Evolutionary conservation across 192 early-diverging fungal species (phyloP).

Genomic region (Dissophora ornata): DNA sequence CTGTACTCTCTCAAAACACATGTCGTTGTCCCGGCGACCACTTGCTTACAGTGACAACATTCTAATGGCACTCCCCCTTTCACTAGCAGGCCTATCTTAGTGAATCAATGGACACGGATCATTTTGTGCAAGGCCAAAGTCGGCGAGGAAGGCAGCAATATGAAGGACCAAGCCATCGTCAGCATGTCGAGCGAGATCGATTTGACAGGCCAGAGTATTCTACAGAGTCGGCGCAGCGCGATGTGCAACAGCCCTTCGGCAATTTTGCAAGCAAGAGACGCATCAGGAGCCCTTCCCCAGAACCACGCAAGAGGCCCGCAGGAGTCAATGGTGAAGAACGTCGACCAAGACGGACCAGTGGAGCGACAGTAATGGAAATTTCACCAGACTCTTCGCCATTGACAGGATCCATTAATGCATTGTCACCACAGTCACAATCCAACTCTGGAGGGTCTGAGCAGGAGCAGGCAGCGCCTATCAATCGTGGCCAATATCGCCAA

Average conservation of each 20-base stretch:
- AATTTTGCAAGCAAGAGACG: constrained; percentile 17
- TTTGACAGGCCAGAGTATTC: neutral
- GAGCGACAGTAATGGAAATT: neutral
- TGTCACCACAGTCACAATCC: neutral
- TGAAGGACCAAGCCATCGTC: neutral
- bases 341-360: neutral
- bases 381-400: neutral
- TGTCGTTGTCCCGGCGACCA: no score
- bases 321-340: neutral
- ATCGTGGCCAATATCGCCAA: neutral
- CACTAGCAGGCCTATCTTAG: neutral
- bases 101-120: neutral
- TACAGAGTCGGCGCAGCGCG: neutral
- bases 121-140: constrained; percentile 7
- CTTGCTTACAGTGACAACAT: no score
- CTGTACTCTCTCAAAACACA: no score
- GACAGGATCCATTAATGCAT: neutral
- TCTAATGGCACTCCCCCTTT: no score
- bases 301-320: constrained; percentile 12
- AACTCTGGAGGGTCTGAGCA: neutral
- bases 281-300: constrained; percentile 6
- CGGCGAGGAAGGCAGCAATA: neutral
- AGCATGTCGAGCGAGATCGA: constrained; percentile 1
- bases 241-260: neutral
- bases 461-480: neutral